A percentile compares a stretch with the other conserved stretches of the same genome.
phyloP scores from a whole-genome alignment of 345 rosid genomes.

The Cochlearia excelsa region DNA sequence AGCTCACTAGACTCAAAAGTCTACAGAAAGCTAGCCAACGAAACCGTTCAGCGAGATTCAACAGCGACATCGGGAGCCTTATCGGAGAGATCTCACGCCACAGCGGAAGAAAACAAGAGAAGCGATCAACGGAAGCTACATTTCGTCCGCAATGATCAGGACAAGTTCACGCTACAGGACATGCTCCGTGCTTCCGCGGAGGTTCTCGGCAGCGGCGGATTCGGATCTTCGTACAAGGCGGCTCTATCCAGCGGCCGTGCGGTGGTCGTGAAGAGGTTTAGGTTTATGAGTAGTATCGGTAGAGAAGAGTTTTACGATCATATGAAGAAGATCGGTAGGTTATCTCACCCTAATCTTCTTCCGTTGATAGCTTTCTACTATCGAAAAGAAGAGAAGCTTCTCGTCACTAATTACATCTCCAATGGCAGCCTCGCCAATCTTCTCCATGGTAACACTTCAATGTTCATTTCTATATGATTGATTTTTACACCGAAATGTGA shows the following conservation, averaged over 20 bases:
- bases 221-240: slow-evolving; percentile 85
- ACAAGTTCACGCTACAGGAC: slow-evolving; percentile 67
- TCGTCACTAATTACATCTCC: slow-evolving; percentile 57
- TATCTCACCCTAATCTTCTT: slow-evolving; percentile 73
- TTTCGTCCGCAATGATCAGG: slow-evolving; percentile 52
- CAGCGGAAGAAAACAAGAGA: slow-evolving; percentile 22
- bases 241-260: slow-evolving; percentile 48
- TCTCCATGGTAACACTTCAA: slow-evolving; percentile 54
- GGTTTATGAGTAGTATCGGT: slow-evolving; percentile 54
- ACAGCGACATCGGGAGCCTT: background rate
- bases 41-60: slow-evolving; percentile 25
- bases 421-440: slow-evolving; percentile 79
- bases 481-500: no score
- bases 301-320: slow-evolving; percentile 65
- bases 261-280: slow-evolving; percentile 76
- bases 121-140: slow-evolving; percentile 43
- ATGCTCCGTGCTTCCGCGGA: slow-evolving; percentile 79
- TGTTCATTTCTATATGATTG: no score
- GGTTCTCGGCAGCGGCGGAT: slow-evolving; percentile 68
- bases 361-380: slow-evolving; percentile 65
- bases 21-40: slow-evolving; percentile 29
- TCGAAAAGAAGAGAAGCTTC: slow-evolving; percentile 78
- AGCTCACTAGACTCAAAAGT: slow-evolving; percentile 30
- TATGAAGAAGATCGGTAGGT: slow-evolving; percentile 60
- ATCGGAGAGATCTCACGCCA: slow-evolving; percentile 6